Base-by-base conservation (phyloP, 352 stramenopile species). In the Bremia lactucae region DNA sequence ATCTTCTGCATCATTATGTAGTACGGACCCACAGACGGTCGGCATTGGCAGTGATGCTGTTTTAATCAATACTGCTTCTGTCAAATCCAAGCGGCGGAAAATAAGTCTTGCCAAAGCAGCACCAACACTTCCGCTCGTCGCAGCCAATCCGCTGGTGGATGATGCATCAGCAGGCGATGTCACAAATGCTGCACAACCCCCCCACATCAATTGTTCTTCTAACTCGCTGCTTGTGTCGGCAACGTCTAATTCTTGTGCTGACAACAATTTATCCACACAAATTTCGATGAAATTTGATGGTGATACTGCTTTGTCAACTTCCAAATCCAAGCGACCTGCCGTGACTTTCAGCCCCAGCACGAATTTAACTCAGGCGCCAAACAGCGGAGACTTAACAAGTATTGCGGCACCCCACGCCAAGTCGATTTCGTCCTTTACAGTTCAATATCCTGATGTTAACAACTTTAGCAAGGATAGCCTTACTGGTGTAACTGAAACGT, bases 321-420 rank as follows among this genome's bases (percentile, higher is more conserved):
- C 18, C 16, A 40, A 40, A 6, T 23, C 20, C 2, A 41, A 41
- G n/a, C 20, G 29, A 29, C 4, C 19, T 14, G 4, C 35, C 2
- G 7, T 9, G 15, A 35, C 37, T 10, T 33, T 42, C 36, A 33
- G 23, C 22, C 36, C 22, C 23, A 24, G 10, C 37, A 11, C 14
- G 9, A 24, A 34, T 10, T 6, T 24, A 34, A 34, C 24, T 10
- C 14, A 28, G 34, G n/a, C 6, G 22, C 18, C 37, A 14, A 35
- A 43, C 15, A 4, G 31, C 11, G 37, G 31, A 16, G 37, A 43
- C 24, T 43, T 43, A 24, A 43, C 37, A 35, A 42, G 23, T 42
- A 23, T 9, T 16, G 13, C 11, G n/a, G 22, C 7, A 15, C 15
- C 6, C 20, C 16, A 7, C 21, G 16, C 21, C 35, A 18, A 41